Evolutionary conservation across 805 yeast genomes (phyloP).

Genomic region (Candida glaebosa): DNA sequence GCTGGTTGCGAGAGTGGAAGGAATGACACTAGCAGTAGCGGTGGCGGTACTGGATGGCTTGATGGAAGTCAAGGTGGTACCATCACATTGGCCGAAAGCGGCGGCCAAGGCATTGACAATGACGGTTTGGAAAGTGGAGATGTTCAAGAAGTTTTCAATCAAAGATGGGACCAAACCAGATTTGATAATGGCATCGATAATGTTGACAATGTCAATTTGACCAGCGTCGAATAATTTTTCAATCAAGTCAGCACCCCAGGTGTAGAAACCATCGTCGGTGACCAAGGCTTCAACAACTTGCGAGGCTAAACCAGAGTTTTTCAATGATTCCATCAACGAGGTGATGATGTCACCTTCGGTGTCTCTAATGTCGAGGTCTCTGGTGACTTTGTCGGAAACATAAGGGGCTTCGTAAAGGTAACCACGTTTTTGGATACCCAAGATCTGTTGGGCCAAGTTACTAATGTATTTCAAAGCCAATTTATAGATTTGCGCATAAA

Average conservation of each 20-base stretch:
- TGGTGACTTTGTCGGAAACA: constrained; percentile 2
- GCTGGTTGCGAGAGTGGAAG: constrained; percentile 10
- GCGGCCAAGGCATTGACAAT: constrained; percentile 42
- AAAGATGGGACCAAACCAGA: constrained; percentile 39
- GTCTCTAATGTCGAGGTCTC: constrained; percentile 11
- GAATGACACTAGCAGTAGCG: constrained; percentile 14
- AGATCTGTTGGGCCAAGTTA: constrained; percentile 27
- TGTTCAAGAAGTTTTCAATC: constrained; percentile 35
- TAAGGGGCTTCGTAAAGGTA: background rate
- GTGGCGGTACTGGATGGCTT: constrained; percentile 17
- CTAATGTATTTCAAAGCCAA: constrained; percentile 29
- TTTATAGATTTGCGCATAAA: constrained; percentile 37
- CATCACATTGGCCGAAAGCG: constrained; percentile 35
- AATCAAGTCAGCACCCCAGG: constrained; percentile 37
- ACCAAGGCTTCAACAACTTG: constrained; percentile 36
- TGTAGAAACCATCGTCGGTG: constrained; percentile 33
- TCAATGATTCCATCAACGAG: constrained; percentile 41
- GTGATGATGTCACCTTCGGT: constrained; percentile 18
- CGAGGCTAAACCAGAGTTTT: constrained; percentile 39
- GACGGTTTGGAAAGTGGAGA: constrained; percentile 36
- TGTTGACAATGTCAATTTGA: constrained; percentile 24
- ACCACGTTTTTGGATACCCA: constrained; percentile 9
- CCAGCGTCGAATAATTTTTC: constrained; percentile 24
- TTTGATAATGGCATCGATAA: constrained; percentile 26
- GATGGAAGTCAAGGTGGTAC: constrained; percentile 24